Evolutionary conservation across 2,329 filamentous ascomycete species (phyloP).

Genomic region (Pyrenochaeta sp.): DNA sequence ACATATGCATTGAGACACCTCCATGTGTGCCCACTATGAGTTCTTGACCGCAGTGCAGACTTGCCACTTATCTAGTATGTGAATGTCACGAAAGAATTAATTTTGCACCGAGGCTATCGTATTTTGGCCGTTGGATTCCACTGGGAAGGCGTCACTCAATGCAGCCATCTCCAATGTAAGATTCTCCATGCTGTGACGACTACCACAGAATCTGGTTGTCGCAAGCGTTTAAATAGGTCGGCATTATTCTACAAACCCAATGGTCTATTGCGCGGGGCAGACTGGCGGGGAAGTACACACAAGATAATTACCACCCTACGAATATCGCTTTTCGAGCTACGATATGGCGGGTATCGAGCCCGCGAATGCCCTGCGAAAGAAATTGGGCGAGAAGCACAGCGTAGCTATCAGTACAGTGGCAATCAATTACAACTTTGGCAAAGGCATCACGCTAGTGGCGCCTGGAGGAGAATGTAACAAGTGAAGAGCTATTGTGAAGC

Average conservation of each 20-base stretch:
- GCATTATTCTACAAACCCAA: conserved; percentile 55
- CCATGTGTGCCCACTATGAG: too few relatives aligned
- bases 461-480: conserved; percentile 55
- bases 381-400: conserved; percentile 47
- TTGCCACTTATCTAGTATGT: too few relatives aligned
- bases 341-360: conserved; percentile 55
- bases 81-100: too few relatives aligned
- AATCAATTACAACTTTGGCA: conserved; percentile 56
- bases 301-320: conserved; percentile 48
- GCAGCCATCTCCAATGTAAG: too few relatives aligned
- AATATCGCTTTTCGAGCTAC: conserved; percentile 53
- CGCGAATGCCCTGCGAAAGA: conserved; percentile 45
- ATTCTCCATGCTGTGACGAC: conserved; percentile 54
- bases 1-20: too few relatives aligned
- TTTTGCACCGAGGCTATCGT: too few relatives aligned
- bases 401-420: conserved; percentile 51
- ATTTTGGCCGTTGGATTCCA: too few relatives aligned
- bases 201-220: conserved; percentile 53
- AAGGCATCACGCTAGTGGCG: conserved; percentile 55
- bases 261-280: conserved; percentile 53
- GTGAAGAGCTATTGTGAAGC: conserved; percentile 51
- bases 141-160: too few relatives aligned
- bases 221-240: conserved; percentile 43
- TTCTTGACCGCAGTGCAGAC: too few relatives aligned
- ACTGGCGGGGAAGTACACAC: conserved; percentile 37